These are phyloP conservation scores for Alternaria sp. DNA, from an alignment of 2,329 filamentous ascomycete genomes.

Conservation along the genomic window DNA sequence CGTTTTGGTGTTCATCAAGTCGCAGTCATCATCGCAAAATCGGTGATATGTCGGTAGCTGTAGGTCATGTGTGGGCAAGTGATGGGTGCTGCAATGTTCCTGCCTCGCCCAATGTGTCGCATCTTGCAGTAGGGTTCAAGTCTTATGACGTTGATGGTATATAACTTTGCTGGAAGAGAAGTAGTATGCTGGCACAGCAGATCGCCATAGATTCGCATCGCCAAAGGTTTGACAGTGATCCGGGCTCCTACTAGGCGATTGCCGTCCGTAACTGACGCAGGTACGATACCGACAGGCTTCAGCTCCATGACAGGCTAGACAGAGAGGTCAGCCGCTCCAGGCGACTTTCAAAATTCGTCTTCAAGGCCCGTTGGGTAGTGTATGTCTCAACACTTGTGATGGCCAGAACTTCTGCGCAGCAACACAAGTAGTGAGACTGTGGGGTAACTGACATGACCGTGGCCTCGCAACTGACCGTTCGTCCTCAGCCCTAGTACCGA, in stretches of 20 bases:
- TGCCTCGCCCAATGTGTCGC: background rate
- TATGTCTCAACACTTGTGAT: conserved; percentile 1
- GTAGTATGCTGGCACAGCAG: conserved; percentile 2
- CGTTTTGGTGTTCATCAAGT: background rate
- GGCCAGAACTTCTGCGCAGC: background rate
- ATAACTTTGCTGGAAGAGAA: conserved; percentile 3
- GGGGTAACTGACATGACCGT: background rate
- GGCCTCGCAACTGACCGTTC: background rate
- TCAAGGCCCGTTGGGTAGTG: background rate
- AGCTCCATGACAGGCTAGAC: conserved; percentile 3
- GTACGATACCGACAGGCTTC: conserved; percentile 5
- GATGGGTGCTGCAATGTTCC: background rate
- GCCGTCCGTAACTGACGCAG: conserved; percentile 13
- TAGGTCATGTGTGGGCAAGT: background rate
- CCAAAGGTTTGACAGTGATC: conserved; percentile 1
- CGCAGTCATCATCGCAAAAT: background rate
- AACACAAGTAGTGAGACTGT: background rate
- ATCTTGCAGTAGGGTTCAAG: background rate
- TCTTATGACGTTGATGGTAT: background rate
- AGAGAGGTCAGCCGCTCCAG: conserved; percentile 1
- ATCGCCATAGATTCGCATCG: conserved; percentile 3
- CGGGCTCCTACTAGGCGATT: background rate
- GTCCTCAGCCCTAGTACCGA: background rate
- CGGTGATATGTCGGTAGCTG: background rate
- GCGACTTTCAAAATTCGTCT: background rate